Conservation (phyloP, 129 eudicot species). For the Flaveria linearis region DNA sequence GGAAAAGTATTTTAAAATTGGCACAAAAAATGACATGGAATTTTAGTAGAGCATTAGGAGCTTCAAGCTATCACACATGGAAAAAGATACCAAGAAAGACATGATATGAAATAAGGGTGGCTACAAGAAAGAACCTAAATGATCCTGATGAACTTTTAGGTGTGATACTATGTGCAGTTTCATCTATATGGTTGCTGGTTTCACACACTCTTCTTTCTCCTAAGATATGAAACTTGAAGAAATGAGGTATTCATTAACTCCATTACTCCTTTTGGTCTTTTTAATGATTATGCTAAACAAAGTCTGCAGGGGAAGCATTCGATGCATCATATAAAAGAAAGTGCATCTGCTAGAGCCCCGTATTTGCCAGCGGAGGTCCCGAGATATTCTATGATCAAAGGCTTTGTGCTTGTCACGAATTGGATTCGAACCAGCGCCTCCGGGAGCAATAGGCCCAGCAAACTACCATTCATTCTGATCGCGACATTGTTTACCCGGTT, state of each 20-base stretch:
- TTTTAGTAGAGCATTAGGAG: conserved; percentile 78
- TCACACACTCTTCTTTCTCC: conserved; percentile 61
- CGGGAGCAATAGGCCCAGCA: no score
- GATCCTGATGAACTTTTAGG: conserved; percentile 90
- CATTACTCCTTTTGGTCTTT: background rate
- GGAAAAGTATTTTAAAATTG: conserved; percentile 78
- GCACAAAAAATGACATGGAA: conserved; percentile 85
- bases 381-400: no score
- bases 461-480: no score
- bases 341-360: no score
- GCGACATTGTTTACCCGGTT: no score
- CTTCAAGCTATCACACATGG: conserved; percentile 78
- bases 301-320: no score
- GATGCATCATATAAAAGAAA: no score
- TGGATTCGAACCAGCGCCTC: no score
- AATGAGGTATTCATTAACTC: conserved; percentile 53
- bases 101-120: conserved; percentile 79
- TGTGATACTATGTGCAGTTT: conserved; percentile 75
- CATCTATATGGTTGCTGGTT: conserved; percentile 87
- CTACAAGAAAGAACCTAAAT: conserved; percentile 82
- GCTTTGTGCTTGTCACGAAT: no score
- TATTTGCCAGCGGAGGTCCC: no score
- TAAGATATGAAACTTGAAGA: conserved; percentile 78
- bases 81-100: conserved; percentile 60
- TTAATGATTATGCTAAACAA: background rate